Base-by-base conservation (phyloP, 2,329 filamentous ascomycete genomes). In the Peltaster fructicola region DNA sequence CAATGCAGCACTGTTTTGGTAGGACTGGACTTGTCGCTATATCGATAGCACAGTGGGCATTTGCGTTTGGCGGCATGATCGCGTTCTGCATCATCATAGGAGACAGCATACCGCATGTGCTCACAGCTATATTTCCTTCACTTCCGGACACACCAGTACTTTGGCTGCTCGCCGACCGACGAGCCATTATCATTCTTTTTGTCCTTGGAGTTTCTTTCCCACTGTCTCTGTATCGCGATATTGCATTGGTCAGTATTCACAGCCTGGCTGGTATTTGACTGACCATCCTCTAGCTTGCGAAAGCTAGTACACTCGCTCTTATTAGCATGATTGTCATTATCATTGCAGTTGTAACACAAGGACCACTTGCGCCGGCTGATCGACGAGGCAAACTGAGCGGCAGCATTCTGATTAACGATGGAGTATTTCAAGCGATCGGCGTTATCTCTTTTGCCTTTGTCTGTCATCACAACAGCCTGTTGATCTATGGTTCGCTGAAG, bases 11-110 rank as follows among this genome's bases (percentile, higher is more conserved):
- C 52, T 98, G 88, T 56, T 98, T 92, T 54, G 88, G 88, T 5
- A 73, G 70, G 42, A 64, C 74, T 10, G 88, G 88, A 0, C 61
- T 98, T 28, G 69, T 98, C 36, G 85, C 88, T 30, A 93, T 98
- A 25, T 74, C 69, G 24, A 40, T 95, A 33, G 88, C 88, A 24
- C 88, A 98, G 57, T 98, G 85, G 85, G 75, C 81, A 14, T 98
- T 98, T 62, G 88, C 88, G 3, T 98, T 95, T 58, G 88, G 88
- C 29, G 88, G 88, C 36, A 98, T 98, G 88, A 71, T 98, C 28
- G 88, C 88, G 8, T 98, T 95, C 51, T 88, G 84, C 37, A 82
- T 98, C 43, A 93, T 98, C 43, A 78, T 98, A 7, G 88, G 88
- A 31, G 88, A 98, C 50, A 84, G 80, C 1, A 93, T 98, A 45